phyloP scores from a whole-genome alignment of 73 alveolate genomes.

The Uronychia setigera region DNA sequence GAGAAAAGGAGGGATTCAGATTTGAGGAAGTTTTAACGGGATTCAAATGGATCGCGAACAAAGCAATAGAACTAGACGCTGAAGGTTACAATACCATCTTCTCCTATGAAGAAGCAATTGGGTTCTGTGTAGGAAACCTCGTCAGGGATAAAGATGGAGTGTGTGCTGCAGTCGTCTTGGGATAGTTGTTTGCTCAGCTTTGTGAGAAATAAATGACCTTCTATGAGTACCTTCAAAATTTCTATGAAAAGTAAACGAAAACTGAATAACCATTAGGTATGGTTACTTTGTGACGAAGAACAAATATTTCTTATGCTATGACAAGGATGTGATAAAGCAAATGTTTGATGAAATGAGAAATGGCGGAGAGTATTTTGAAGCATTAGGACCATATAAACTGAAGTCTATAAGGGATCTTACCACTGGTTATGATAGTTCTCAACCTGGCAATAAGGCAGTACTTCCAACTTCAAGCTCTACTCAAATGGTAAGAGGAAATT shows the following conservation, averaged over 20 bases:
- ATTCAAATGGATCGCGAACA: slow-evolving; percentile 52
- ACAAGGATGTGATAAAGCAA: slow-evolving; percentile 9
- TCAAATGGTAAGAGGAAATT: too few relatives aligned
- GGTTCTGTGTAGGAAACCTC: slow-evolving; percentile 63
- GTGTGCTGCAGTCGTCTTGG: slow-evolving; percentile 61
- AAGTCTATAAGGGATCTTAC: slow-evolving; percentile 58
- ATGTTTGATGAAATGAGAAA: slow-evolving; percentile 40
- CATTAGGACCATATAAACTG: slow-evolving; percentile 48
- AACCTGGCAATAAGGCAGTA: slow-evolving; percentile 48
- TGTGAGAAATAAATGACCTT: slow-evolving; percentile 2
- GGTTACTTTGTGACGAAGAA: slow-evolving; percentile 56
- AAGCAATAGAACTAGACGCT: slow-evolving; percentile 25
- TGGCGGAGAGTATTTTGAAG: slow-evolving; percentile 27
- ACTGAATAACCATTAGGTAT: slow-evolving; percentile 5
- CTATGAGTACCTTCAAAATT: slow-evolving; percentile 7
- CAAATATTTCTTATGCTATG: slow-evolving; percentile 55
- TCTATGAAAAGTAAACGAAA: slow-evolving; percentile 9
- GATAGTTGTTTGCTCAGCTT: slow-evolving; percentile 54
- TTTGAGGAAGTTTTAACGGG: slow-evolving; percentile 57
- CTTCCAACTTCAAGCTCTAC: slow-evolving; percentile 51
- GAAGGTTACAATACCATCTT: slow-evolving; percentile 56
- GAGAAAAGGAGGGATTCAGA: slow-evolving; percentile 34
- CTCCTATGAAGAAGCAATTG: slow-evolving; percentile 77
- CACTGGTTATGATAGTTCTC: slow-evolving; percentile 55
- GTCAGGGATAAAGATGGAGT: slow-evolving; percentile 71